A percentile compares a stretch with the other conserved stretches of the same genome.
These are phyloP conservation scores for Hyaloscypha finlandica DNA, from an alignment of 495 filamentous ascomycete species.

Conservation along the genomic window DNA sequence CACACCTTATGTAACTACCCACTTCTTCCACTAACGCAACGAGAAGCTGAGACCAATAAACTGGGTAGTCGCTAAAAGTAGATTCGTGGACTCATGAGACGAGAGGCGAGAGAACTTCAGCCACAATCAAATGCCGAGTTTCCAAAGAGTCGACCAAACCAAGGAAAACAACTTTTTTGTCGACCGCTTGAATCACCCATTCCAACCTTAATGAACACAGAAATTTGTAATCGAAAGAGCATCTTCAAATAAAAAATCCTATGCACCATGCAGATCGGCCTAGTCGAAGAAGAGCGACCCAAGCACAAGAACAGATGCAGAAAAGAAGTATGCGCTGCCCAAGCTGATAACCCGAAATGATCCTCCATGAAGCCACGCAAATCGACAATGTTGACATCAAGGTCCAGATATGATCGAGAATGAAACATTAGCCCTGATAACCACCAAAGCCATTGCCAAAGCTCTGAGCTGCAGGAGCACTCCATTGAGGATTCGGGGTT, in stretches of 20 bases:
- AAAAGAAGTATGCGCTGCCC: constrained; percentile 19
- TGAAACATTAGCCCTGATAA: constrained; percentile 53
- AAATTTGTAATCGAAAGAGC: constrained; percentile 27
- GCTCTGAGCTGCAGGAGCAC: constrained; percentile 60
- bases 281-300: constrained; percentile 16
- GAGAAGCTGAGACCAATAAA: constrained; percentile 28
- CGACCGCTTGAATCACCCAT: constrained; percentile 28
- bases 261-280: constrained; percentile 30
- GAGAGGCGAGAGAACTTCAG: constrained; percentile 25
- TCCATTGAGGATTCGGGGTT: constrained; percentile 73
- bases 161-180: constrained; percentile 35
- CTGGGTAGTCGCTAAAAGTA: constrained; percentile 38
- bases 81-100: constrained; percentile 37
- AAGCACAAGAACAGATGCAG: constrained; percentile 19
- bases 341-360: not conserved
- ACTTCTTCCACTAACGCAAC: constrained; percentile 24
- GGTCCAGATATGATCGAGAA: constrained; percentile 3
- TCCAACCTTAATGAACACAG: constrained; percentile 29
- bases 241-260: constrained; percentile 27
- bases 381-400: constrained; percentile 12
- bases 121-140: constrained; percentile 24
- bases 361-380: constrained; percentile 16
- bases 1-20: constrained; percentile 28
- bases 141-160: constrained; percentile 30
- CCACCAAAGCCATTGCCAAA: constrained; percentile 61